Base-by-base conservation (phyloP, 495 filamentous ascomycete genomes). In the Friedmanniomyces simplex region DNA sequence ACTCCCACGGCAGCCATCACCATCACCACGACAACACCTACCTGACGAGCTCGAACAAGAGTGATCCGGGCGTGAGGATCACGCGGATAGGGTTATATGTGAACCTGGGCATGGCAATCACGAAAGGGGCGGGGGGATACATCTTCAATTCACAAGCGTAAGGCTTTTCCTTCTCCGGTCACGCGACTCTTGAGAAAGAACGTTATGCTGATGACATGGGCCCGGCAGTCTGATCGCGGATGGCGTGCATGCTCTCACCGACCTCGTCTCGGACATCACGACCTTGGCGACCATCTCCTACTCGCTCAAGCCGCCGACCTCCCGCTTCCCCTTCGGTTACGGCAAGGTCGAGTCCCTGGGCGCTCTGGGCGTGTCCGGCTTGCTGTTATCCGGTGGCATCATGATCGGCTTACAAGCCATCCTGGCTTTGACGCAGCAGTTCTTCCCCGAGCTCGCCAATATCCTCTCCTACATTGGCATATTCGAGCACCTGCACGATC, bases 281-380 rank as follows among this genome's bases (percentile, higher is more conserved):
- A 98, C 93, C 0, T 76, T 98, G 34, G 86, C 86, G 7, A 98
- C 93, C 26, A 89, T 98, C 51, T 86, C 90, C 0, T 95, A 88
- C 83, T 91, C 89, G 36, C 70, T 96, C 34, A 86, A 84, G 60
- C 83, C 86, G 22, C 91, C 93, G 1, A 88, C 86, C 14, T 78
- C 82, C 32, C 76, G 79, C 34, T 97, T 96, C 69, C 93, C 93
- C 16, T 77, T 80, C 64, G 93, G 93, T 5, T 98, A 94, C 66
- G 93, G 93, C 58, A 98, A 98, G 74, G 78, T 98, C n/a, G 93
- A 98, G 74, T 93, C 88, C 64, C 74, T 98, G 69, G 93, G 93
- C 13, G 89, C 89, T 14, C 69, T 98, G 63, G 94, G 93, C 14
- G 93, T 98, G 20, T 95, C 89, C 57, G 83, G 88, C 45, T 81